Base-by-base conservation (phyloP, 495 filamentous ascomycete genomes). In the Viridothelium virens region DNA sequence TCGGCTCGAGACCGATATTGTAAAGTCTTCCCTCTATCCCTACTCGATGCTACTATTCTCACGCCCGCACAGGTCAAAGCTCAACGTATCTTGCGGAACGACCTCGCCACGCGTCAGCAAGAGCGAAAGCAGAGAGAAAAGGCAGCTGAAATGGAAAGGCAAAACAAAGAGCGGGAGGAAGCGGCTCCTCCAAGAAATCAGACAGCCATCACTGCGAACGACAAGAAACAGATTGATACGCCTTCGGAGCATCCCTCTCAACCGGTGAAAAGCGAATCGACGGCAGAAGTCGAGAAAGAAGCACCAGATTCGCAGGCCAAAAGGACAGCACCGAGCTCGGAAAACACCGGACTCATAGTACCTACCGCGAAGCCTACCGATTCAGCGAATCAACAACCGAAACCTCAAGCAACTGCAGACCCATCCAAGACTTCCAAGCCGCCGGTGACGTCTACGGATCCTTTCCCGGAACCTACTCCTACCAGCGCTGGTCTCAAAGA, bases 51-150 rank as follows among this genome's bases (percentile, higher is more conserved):
- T 25, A 25, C 25, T 25, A 25, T 25, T 25, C 25, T 25, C 25
- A 25, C 12, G 5, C 25, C n/a, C 0, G 1, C 1, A 0, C 44
- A 66, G 69, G 37, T 53, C 46, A 39, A 64, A 44, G 71, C 71
- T 5, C 68, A 75, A 62, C 48, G 64, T 2, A 71, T 73, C 10
- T 62, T 74, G 46, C 68, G 74, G 10, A 63, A 72, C 56, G 74
- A 75, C 65, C 69, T 75, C 2, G 72, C 74, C 25, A 1, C 71
- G 48, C 37, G 64, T 34, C 70, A 69, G 61, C 69, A 69, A 11
- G 69, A 69, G 36, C 68, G 71, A 44, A 39, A 39, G 39, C 56
- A 71, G 65, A 63, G 68, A 63, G 72, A 74, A 61, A 31, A 68
- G 31, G 53, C 18, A 65, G 72, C 66, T 61, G 71, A 65, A 61